Base-by-base conservation (phyloP, 2,329 filamentous ascomycete species). In the Penicillium sp. region DNA sequence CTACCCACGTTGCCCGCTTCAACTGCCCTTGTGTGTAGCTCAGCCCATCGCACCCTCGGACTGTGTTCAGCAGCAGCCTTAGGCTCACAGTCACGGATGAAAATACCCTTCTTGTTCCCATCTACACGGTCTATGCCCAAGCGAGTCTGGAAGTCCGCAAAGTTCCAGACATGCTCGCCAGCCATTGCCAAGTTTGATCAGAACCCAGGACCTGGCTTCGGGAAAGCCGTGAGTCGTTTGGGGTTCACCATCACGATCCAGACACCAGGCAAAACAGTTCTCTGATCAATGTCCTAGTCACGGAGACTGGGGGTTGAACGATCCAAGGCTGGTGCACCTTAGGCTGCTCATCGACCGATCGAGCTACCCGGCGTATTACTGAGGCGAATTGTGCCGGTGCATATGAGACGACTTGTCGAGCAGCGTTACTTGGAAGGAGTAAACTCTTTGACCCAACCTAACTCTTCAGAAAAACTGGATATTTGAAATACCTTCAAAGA, bases 151-250 rank as follows among this genome's bases (percentile, higher is more conserved):
- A 61, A 59, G 10, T 59, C 59, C 8, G 59, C 52, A 33, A 61
- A 61, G 6, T 46, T 46, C 59, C 59, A 61, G 45, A 59, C 52
- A 25, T 59, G 57, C 64, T 76, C 73, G 4, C 73, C 73, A 2
- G 70, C 64, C 3, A 75, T 65, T 11, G 62, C 38, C 16, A 40
- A 19, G 16, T n/a, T n/a, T 33, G 8, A 4, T 40, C 38, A 19
- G 16, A 16, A n/a, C 38, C 8, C 38, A 7, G 38, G 16, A 19
- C 14, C 38, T 40, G 38, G 16, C 4, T 33, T 40, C 16, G 19
- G 16, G 16, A 3, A 33, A 33, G 30, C 11, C 10, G 8, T 33
- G 38, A 40, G 38, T 40, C 6, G 3, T 40, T 2, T 7, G 38
- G 14, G 8, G 3, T 40, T 1, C 14, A 40, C 1, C 38, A 40